Percentiles rank a stretch among this genome's conserved stretches.
phyloP scores from a whole-genome alignment of 768 basidiomycete species.

The Tricholoma saponaceum region DNA sequence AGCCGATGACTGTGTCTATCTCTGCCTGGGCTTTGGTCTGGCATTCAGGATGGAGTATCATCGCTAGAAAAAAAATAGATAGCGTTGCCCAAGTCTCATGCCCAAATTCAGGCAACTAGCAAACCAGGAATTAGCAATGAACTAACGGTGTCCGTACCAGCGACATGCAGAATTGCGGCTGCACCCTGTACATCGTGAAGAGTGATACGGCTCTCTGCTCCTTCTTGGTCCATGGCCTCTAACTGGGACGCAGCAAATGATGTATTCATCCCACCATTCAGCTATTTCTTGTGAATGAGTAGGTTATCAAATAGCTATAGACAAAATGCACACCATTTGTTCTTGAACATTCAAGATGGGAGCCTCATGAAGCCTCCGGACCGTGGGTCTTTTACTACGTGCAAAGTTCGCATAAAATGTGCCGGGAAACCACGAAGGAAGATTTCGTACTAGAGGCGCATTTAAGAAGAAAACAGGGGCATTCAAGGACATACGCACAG shows the following conservation, averaged over 20 bases:
- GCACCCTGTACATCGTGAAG: background rate
- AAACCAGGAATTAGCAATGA: background rate
- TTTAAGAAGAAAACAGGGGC: no score
- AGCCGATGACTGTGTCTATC: slow-evolving; percentile 14
- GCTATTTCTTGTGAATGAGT: background rate
- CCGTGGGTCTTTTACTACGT: background rate
- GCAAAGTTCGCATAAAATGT: slow-evolving; percentile 9
- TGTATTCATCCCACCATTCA: background rate
- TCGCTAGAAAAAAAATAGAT: slow-evolving; percentile 10
- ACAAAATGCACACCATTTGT: slow-evolving; percentile 1
- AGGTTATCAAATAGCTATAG: background rate
- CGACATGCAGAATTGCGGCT: slow-evolving; percentile 19
- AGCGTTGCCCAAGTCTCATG: background rate
- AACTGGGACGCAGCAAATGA: slow-evolving; percentile 19
- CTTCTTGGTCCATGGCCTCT: slow-evolving; percentile 10
- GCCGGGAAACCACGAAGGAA: slow-evolving; percentile 16
- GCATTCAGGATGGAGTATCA: slow-evolving; percentile 14
- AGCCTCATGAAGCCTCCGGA: slow-evolving; percentile 1
- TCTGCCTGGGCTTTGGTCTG: slow-evolving; percentile 15
- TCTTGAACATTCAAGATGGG: background rate
- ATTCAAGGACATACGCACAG: no score
- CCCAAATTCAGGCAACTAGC: background rate
- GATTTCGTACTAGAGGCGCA: slow-evolving; percentile 7
- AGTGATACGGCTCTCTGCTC: no score
- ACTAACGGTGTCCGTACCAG: slow-evolving; percentile 12